Evolutionary conservation across 2,329 filamentous ascomycete species (phyloP), one percentile per base, ranked within the genome.

Genomic region (Orbilia javanica): DNA sequence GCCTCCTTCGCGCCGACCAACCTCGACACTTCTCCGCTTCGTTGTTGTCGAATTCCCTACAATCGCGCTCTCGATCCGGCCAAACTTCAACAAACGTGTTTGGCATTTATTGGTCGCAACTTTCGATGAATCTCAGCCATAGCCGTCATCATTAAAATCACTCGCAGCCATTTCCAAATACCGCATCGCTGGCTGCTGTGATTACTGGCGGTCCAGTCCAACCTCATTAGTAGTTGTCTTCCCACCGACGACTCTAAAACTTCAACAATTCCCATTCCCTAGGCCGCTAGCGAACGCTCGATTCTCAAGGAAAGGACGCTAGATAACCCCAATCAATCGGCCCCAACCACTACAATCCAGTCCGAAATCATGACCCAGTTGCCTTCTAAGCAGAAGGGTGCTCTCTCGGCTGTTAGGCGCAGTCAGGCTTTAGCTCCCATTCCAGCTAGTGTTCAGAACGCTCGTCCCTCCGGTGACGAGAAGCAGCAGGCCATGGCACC

Each of bases 351-450:
- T 52, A 60, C 31, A 39, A 62, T 31, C 8, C 39, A 52, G 52
- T 55, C 34, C 31, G 74, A 57, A 72, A 60, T 36, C 62, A 79
- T 79, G 75, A 64, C 75, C 13, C 68, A 70, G 39, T 44, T 79
- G 44, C 75, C 75, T 4, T 79, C 75, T 3, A 79, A 79, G 46
- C 77, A 76, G 36, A 76, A 60, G 46, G 68, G 66, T 78, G 55
- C 79, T 69, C 31, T 76, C 63, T 48, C 70, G 48, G 42, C 79
- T 76, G 66, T 72, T 80, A 78, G 80, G 74, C 44, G 65, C 76
- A 71, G 74, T 64, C 74, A 78, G 42, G 74, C 74, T 18, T 68
- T 78, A 48, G 74, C 74, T n/a, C 67, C 67, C 31, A 62, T 78
- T 68, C 77, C 77, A 62, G 63, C 60, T 63, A 60, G 71, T 68